These are phyloP conservation scores for Tricholoma hemisulphureum DNA, from an alignment of 768 basidiomycete species.

Conservation along the genomic window DNA sequence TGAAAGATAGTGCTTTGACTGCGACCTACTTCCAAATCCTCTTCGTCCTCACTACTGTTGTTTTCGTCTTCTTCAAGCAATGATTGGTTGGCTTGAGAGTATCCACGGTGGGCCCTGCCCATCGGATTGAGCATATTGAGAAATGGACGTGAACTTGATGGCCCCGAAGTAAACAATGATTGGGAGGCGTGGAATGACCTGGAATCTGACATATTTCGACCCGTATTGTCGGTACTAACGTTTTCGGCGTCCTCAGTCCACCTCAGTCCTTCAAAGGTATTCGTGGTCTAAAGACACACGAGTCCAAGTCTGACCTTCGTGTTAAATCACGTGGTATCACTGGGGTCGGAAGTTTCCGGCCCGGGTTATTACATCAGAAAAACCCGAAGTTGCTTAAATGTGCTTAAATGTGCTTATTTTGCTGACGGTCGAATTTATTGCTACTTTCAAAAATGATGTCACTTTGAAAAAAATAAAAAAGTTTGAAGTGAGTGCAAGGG, in stretches of 20 bases:
- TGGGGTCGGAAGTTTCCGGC: background rate
- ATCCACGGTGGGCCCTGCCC: constrained; percentile 70
- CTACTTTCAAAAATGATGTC: too few species aligned
- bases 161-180: constrained; percentile 37
- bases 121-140: constrained; percentile 83
- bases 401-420: too few species aligned
- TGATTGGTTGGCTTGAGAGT: constrained; percentile 70
- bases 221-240: constrained; percentile 27
- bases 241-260: constrained; percentile 4
- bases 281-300: constrained; percentile 7
- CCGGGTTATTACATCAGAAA: too few species aligned
- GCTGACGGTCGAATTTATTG: too few species aligned
- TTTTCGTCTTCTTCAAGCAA: constrained; percentile 73
- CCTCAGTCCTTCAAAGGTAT: constrained; percentile 12
- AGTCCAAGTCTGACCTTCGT: constrained; percentile 10
- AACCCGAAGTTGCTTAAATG: too few species aligned
- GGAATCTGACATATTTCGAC: constrained; percentile 30
- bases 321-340: constrained; percentile 15
- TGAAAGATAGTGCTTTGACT: constrained; percentile 39
- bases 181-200: constrained; percentile 36
- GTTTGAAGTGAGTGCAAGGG: too few species aligned
- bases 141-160: constrained; percentile 71
- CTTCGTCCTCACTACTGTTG: constrained; percentile 42
- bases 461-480: too few species aligned
- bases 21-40: constrained; percentile 65